A percentile compares a stretch with the other conserved stretches of the same genome.
Evolutionary conservation across 2,329 filamentous ascomycete species (phyloP).

Genomic region (Fusarium sacchari): DNA sequence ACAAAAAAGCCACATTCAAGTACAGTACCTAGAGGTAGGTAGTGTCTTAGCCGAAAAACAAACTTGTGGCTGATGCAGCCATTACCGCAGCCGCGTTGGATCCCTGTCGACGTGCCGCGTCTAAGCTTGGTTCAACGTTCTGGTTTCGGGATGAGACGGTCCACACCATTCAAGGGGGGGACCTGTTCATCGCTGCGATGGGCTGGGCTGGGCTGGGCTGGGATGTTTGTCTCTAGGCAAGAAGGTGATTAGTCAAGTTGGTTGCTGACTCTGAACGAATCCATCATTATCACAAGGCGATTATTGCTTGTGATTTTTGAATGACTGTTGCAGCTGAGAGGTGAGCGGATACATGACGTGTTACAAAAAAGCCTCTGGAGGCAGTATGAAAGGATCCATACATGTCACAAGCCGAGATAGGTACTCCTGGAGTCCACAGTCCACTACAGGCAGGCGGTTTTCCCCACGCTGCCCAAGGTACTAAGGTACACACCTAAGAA

Average conservation of each 20-base stretch:
- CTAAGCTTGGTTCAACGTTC: conserved; percentile 47
- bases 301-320: background rate
- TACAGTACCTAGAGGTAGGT: too few relatives aligned
- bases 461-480: conserved; percentile 29
- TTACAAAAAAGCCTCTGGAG: background rate
- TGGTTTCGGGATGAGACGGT: conserved; percentile 36
- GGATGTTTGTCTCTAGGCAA: background rate
- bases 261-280: conserved; percentile 9
- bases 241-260: conserved; percentile 3
- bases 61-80: conserved; percentile 40
- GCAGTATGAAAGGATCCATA: conserved; percentile 28
- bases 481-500: background rate
- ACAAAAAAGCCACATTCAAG: conserved; percentile 14
- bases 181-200: background rate
- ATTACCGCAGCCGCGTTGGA: conserved; percentile 40
- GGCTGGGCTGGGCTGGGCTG: background rate
- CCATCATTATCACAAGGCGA: conserved; percentile 3
- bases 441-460: conserved; percentile 1
- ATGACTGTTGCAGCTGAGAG: conserved; percentile 1
- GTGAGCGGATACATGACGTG: conserved; percentile 5
- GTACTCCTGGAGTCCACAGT: conserved; percentile 27
- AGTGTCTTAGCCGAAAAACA: conserved; percentile 21
- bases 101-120: conserved; percentile 44
- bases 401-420: conserved; percentile 15
- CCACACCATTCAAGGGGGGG: conserved; percentile 25